Conservation (phyloP, 2,329 filamentous ascomycete species). For the Beauveria sp. region DNA sequence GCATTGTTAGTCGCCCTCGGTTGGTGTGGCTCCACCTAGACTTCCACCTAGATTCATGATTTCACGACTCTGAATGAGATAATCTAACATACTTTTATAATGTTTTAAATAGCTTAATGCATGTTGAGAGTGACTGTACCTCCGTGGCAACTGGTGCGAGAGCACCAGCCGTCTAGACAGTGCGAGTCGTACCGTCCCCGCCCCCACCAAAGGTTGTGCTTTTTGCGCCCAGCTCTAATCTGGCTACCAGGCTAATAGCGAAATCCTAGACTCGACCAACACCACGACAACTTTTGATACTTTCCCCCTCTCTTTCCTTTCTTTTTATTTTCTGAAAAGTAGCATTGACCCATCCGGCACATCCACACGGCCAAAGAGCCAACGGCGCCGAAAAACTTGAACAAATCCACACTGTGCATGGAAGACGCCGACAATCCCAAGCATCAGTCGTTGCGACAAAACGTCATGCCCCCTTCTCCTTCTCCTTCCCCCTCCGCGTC, state of each 20-base stretch:
- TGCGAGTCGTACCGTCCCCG: conserved; percentile 13
- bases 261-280: background rate
- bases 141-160: background rate
- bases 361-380: background rate
- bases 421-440: too few relatives aligned
- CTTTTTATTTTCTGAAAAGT: background rate
- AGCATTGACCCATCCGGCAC: too few relatives aligned
- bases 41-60: background rate
- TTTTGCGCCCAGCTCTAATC: background rate
- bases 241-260: background rate
- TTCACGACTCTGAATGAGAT: background rate
- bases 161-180: background rate
- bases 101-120: too few relatives aligned
- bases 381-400: background rate
- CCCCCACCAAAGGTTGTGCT: conserved; percentile 11
- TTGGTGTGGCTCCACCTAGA: background rate
- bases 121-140: background rate
- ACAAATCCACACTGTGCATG: too few relatives aligned
- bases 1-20: background rate
- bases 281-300: background rate
- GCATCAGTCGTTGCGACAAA: background rate
- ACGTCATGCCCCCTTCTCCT: background rate
- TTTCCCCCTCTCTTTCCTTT: background rate
- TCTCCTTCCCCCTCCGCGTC: conserved; percentile 19
- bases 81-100: background rate